phyloP scores from a whole-genome alignment of 371 early-diverging fungal species.

The Circinella umbellata region DNA sequence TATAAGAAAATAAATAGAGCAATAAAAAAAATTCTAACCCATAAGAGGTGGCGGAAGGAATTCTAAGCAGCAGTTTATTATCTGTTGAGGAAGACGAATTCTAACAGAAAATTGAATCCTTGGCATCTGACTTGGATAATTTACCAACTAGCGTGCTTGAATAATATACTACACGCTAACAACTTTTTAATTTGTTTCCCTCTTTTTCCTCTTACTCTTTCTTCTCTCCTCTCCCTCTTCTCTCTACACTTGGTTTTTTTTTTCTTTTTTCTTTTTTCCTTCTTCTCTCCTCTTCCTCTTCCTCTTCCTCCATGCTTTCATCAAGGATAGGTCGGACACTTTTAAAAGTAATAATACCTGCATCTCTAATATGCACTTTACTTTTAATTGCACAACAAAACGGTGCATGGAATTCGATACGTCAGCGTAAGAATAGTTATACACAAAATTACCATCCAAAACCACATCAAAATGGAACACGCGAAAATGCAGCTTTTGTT shows the following conservation, averaged over 20 bases:
- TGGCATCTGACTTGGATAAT: no score
- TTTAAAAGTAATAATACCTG: conserved; percentile 14
- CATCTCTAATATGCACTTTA: conserved; percentile 17
- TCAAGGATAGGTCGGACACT: conserved; percentile 16
- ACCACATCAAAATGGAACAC: conserved; percentile 8
- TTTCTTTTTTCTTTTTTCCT: not conserved
- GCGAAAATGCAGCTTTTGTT: conserved; percentile 61
- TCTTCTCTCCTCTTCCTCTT: not conserved
- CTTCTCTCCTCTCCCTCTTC: no score
- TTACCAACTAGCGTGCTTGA: no score
- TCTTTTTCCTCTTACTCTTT: no score
- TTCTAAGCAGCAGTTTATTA: no score
- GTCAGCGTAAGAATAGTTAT: not conserved
- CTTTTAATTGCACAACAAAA: conserved; percentile 20
- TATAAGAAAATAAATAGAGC: no score
- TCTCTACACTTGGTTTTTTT: not conserved
- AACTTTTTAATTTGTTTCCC: no score
- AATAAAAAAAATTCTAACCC: no score
- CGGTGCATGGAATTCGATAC: conserved; percentile 2
- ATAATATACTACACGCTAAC: no score
- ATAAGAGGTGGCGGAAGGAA: no score
- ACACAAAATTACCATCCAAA: conserved; percentile 16
- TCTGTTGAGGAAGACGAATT: no score
- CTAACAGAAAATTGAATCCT: no score
- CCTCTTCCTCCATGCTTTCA: conserved; percentile 3